Evolutionary conservation across 495 filamentous ascomycete species (phyloP).

Genomic region (Sordaria brevicollis): DNA sequence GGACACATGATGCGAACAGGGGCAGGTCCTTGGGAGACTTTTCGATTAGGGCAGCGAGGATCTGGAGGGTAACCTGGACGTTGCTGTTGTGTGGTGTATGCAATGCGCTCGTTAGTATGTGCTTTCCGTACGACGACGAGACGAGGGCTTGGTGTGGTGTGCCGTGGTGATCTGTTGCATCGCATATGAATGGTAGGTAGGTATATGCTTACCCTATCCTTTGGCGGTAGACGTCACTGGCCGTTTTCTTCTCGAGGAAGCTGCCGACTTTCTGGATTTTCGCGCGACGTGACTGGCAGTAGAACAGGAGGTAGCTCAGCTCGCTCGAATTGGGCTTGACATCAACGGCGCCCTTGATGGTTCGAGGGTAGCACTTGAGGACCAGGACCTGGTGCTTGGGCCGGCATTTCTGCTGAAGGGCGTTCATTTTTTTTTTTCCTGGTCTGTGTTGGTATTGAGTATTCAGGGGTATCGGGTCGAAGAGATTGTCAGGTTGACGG

Average conservation of each 20-base stretch:
- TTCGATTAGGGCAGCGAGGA: conserved; percentile 78
- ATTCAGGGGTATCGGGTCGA: background rate
- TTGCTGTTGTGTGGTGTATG: conserved; percentile 44
- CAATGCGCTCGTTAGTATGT: background rate
- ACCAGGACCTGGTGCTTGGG: conserved; percentile 91
- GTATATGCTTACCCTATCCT: conserved; percentile 61
- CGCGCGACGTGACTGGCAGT: conserved; percentile 81
- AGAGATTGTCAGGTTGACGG: background rate
- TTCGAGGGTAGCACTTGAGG: conserved; percentile 86
- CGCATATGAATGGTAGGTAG: background rate
- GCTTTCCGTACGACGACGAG: background rate
- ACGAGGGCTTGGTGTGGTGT: background rate
- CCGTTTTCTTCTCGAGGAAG: conserved; percentile 84
- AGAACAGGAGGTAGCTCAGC: conserved; percentile 90
- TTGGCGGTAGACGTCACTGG: conserved; percentile 71
- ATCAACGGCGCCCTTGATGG: conserved; percentile 77
- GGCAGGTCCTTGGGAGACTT: conserved; percentile 83
- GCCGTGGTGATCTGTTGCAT: background rate
- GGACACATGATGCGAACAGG: conserved; percentile 69
- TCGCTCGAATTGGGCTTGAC: conserved; percentile 91
- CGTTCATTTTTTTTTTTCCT: conserved; percentile 37
- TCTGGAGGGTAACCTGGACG: conserved; percentile 86
- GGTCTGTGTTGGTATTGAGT: background rate
- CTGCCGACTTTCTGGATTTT: conserved; percentile 90
- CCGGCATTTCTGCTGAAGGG: conserved; percentile 51